Base-by-base conservation (phyloP, 1,284 basidiomycete species). In the Leucoagaricus sp. region DNA sequence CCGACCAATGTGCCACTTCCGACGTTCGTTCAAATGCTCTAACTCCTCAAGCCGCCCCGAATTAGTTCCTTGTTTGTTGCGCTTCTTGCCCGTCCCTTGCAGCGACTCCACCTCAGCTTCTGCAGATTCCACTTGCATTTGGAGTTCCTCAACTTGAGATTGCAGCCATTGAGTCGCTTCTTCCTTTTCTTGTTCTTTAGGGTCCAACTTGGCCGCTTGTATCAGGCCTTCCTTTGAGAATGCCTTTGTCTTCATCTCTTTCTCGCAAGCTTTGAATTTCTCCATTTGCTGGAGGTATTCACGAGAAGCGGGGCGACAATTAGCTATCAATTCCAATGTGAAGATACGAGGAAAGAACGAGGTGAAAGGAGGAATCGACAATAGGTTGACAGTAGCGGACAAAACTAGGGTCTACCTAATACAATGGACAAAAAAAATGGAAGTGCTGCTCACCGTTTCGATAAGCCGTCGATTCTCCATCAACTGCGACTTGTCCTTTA, bases 241-340 rank as follows among this genome's bases (percentile, higher is more conserved):
- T 0, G 97, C 97, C 73, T 99, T 99, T 61, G 97, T 99, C 84
- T 99, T 99, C 95, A 99, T 98, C 76, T 99, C 97, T 79, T 99
- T 99, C 79, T 99, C 97, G 75, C 94, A 94, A 23, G 96, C 96
- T 70, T 99, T 99, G 85, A 99, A 99, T 69, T 94, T 94, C 78
- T 99, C 97, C 97, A 99, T 99, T 97, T 99, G 97, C 96, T 98
- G 74, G 61, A 34, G 21, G 46, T n/a, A n/a, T n/a, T n/a, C n/a
- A 40, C 4, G n/a, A 34, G 34, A 40, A 21, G 45, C 7, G n/a
- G 17, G 23, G 58, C 63, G 58, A 57, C 15, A 60, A 48, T 63
- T 57, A 66, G 15, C 53, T 29, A 55, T 63, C 57, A 46, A 53
- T 49, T 34, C 58, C 55, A 47, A 60, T 62, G 31, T 62, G 19